These are phyloP conservation scores for Hirschioporus abietinus DNA, from an alignment of 768 basidiomycete genomes.

Conservation along the genomic window DNA sequence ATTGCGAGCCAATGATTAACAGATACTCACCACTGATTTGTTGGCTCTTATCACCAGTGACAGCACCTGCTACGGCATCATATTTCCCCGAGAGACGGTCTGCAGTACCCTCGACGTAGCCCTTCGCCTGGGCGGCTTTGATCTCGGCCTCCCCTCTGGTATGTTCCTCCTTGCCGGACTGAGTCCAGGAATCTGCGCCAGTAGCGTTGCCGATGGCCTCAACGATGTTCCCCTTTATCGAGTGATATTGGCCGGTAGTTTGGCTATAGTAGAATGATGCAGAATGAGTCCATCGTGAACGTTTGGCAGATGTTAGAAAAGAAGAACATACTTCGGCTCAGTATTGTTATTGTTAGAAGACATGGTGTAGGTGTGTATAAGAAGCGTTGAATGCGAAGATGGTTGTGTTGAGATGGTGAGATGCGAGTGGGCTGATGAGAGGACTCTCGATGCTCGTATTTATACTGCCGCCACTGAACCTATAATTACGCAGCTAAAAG, in stretches of 20 bases:
- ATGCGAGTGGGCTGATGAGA: neutral
- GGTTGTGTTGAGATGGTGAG: neutral
- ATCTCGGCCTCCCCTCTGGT: conserved; percentile 42
- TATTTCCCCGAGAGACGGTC: conserved; percentile 46
- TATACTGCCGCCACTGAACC: too few species aligned
- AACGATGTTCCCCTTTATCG: conserved; percentile 32
- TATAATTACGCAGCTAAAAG: neutral
- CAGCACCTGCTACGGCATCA: conserved; percentile 48
- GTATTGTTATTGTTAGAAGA: neutral
- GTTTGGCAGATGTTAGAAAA: too few species aligned
- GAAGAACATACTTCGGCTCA: neutral
- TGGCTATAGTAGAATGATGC: conserved; percentile 19
- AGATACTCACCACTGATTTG: conserved; percentile 40
- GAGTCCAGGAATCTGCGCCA: conserved; percentile 36
- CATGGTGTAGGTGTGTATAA: neutral
- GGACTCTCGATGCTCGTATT: too few species aligned
- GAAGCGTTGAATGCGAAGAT: neutral
- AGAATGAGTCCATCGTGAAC: neutral
- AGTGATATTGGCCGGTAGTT: conserved; percentile 34
- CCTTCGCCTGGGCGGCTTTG: conserved; percentile 42
- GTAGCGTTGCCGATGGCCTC: conserved; percentile 38
- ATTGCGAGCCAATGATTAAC: neutral
- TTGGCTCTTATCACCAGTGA: conserved; percentile 51
- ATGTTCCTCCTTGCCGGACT: conserved; percentile 47
- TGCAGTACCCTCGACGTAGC: conserved; percentile 41